Conservation (phyloP, 2,329 filamentous ascomycete genomes). For the Eutypa lata region DNA sequence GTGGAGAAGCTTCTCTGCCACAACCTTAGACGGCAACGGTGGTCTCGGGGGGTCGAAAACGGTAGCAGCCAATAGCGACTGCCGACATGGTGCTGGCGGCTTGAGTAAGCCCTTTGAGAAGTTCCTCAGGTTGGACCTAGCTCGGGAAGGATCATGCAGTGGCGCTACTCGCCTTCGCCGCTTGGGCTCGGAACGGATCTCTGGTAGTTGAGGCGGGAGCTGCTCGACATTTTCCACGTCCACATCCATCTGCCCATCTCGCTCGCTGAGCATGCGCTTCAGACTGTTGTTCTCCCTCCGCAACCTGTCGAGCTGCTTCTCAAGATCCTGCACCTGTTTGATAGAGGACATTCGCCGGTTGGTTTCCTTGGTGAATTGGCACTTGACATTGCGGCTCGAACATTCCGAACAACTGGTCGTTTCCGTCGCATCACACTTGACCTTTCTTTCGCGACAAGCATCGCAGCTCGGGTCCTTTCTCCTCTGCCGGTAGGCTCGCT, state of each 20-base stretch:
- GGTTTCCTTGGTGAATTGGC: conserved; percentile 98
- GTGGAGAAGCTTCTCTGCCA: conserved; percentile 69
- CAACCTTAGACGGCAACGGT: conserved; percentile 65
- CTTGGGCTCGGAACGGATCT: conserved; percentile 63
- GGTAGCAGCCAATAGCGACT: conserved; percentile 40
- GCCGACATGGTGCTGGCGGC: conserved; percentile 66
- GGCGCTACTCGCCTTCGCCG: conserved; percentile 59
- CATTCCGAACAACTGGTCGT: conserved; percentile 96
- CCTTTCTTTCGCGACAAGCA: conserved; percentile 83
- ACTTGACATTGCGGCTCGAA: conserved; percentile 93
- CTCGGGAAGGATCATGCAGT: conserved; percentile 67
- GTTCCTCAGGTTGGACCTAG: conserved; percentile 68
- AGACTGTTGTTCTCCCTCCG: conserved; percentile 77
- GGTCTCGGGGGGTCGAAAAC: conserved; percentile 54
- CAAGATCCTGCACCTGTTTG: conserved; percentile 96
- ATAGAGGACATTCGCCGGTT: conserved; percentile 98
- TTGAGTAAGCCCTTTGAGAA: conserved; percentile 79
- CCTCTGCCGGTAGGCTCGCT: conserved; percentile 89
- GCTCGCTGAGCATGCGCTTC: conserved; percentile 58
- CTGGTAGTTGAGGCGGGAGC: conserved; percentile 55
- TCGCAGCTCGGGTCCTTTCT: conserved; percentile 97
- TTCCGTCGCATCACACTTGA: conserved; percentile 94
- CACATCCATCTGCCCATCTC: conserved; percentile 48
- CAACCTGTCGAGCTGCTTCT: conserved; percentile 81
- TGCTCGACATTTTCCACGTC: conserved; percentile 48